A percentile compares a stretch with the other conserved stretches of the same genome.
phyloP scores from a whole-genome alignment of 2,329 filamentous ascomycete genomes.

The Colletotrichum filicis region DNA sequence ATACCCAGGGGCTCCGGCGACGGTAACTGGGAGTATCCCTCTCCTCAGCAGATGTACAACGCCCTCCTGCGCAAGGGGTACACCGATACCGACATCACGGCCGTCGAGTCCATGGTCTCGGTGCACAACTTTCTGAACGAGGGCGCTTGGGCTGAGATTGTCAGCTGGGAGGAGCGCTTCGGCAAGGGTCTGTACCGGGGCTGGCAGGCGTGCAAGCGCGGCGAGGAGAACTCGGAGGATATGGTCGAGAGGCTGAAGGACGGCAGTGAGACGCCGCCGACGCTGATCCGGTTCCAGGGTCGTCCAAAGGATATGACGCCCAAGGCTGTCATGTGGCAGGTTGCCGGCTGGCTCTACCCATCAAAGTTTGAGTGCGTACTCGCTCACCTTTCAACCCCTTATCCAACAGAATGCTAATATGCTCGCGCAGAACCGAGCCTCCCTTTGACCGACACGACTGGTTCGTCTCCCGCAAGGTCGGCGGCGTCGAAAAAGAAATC shows the following conservation, averaged over 20 bases:
- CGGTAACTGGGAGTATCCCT: conserved; percentile 96
- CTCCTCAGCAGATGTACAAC: conserved; percentile 99
- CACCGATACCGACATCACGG: conserved; percentile 91
- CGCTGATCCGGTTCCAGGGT: conserved; percentile 87
- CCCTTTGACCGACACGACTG: conserved; percentile 98
- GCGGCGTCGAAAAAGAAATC: conserved; percentile 78
- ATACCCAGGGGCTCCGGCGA: conserved; percentile 87
- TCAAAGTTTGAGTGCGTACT: conserved; percentile 76
- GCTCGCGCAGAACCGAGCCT: conserved; percentile 71
- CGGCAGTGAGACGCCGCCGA: conserved; percentile 70
- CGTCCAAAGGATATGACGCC: conserved; percentile 90
- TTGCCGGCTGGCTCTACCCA: conserved; percentile 83
- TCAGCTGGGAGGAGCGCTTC: conserved; percentile 93
- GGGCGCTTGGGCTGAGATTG: conserved; percentile 95
- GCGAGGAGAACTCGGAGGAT: conserved; percentile 71
- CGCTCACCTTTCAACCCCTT: background rate
- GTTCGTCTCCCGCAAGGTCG: conserved; percentile 82
- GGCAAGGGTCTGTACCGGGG: conserved; percentile 76
- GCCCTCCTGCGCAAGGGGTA: conserved; percentile 96
- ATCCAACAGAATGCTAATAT: conserved; percentile 35
- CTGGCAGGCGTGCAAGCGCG: conserved; percentile 78
- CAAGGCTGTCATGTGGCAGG: conserved; percentile 86
- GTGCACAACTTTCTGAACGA: conserved; percentile 99
- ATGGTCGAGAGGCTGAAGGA: conserved; percentile 61
- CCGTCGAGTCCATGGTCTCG: conserved; percentile 95